Evolutionary conservation across 2,329 filamentous ascomycete species (phyloP), one percentile per base, ranked within the genome.

Genomic region (Chaetothyriales sp.): DNA sequence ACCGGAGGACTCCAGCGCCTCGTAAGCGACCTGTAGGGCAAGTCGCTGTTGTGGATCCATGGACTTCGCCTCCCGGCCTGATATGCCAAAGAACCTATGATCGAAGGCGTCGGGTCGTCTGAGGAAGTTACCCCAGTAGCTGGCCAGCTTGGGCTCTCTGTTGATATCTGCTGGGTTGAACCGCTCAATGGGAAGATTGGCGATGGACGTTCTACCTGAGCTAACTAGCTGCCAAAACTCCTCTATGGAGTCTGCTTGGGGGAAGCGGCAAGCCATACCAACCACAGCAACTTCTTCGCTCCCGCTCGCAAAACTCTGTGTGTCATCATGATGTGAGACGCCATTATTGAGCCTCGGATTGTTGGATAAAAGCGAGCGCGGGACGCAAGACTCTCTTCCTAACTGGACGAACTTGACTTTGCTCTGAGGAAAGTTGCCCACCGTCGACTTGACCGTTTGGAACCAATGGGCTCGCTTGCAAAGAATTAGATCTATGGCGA

Each of bases 31-130:
- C 44, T 65, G 63, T 1, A 65, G 59, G 2, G 56, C 51, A 18
- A 61, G 40, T 2, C 62, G 52, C 25, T 58, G 58, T 44, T 61
- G 55, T 6, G 63, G 63, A 51, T 64, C 63, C 45, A 64, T 58
- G 7, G 52, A 49, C 43, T 54, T 50, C 5, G 56, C 62, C 44
- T 64, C 63, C 1, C 48, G 46, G 1, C 50, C 40, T 2, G 55
- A 50, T 18, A 61, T 56, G 5, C 47, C 51, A 47, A 65, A 64
- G 49, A 64, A 63, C 1, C 47, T 37, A 1, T 61, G 55, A 55
- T 64, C 62, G 51, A 66, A 67, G 1, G 52, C 45, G 43, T 43
- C 49, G 25, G 53, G 46, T 43, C 54, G 47, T 29, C 57, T 45
- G 46, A 52, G 54, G 46, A 58, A 47, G 37, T 54, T 54, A 1